phyloP scores from a whole-genome alignment of 192 early-diverging fungal genomes.

The Lunasporangiospora selenospora region DNA sequence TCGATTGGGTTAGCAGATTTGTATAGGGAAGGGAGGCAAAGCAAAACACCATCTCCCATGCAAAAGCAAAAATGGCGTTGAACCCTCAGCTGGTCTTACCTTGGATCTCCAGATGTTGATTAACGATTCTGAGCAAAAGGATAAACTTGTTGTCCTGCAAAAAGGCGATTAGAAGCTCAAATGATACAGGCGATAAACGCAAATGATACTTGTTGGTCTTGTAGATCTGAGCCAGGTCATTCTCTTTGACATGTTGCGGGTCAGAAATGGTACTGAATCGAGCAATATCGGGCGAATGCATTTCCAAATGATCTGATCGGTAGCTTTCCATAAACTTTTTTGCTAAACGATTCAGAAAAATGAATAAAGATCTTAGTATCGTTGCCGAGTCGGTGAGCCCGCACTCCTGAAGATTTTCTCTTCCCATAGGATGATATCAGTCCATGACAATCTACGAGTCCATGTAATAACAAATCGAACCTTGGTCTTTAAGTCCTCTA shows the following conservation, averaged over 20 bases:
- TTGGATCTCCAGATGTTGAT: conserved; percentile 89
- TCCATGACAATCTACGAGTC: no score
- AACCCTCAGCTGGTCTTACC: conserved; percentile 32
- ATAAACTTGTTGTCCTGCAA: conserved; percentile 93
- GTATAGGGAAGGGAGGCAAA: neutral
- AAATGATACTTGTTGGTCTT: conserved; percentile 85
- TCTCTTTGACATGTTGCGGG: conserved; percentile 78
- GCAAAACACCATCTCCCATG: neutral
- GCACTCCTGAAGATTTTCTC: neutral
- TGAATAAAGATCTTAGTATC: neutral
- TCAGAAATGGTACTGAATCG: conserved; percentile 73
- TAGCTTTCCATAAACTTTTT: conserved; percentile 79
- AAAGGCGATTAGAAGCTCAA: conserved; percentile 89
- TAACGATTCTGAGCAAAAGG: conserved; percentile 87
- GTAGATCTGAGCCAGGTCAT: conserved; percentile 82
- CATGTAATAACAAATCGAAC: no score
- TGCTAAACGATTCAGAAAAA: conserved; percentile 57
- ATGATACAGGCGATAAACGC: conserved; percentile 84
- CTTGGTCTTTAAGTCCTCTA: conserved; percentile 59
- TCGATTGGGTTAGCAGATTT: neutral
- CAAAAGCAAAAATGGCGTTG: neutral
- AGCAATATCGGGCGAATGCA: conserved; percentile 76
- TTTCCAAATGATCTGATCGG: conserved; percentile 76
- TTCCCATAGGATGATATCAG: no score
- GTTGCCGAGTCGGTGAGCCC: neutral